Percentiles rank a stretch among this genome's conserved stretches.
Conservation (phyloP, 2,329 filamentous ascomycete genomes). For the Dothideomycetidae sp. region DNA sequence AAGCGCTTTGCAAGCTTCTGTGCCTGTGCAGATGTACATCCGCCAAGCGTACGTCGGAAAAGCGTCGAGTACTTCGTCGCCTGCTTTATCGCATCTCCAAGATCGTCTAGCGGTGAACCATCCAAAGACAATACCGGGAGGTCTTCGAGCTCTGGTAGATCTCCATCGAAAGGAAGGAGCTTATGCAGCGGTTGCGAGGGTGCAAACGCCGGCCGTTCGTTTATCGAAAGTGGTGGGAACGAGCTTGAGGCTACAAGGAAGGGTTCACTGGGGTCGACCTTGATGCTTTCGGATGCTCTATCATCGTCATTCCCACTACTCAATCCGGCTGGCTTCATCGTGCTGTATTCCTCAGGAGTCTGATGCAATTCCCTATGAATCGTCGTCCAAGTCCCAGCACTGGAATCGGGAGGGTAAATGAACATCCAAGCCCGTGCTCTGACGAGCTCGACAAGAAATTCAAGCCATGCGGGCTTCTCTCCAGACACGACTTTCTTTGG, state of each 20-base stretch:
- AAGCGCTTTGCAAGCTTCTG: slow-evolving; percentile 21
- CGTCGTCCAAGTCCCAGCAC: slow-evolving; percentile 51
- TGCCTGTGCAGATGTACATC: slow-evolving; percentile 37
- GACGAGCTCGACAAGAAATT: slow-evolving; percentile 63
- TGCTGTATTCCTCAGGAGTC: slow-evolving; percentile 50
- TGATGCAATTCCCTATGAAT: slow-evolving; percentile 64
- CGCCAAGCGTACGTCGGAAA: slow-evolving; percentile 54
- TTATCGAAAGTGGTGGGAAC: slow-evolving; percentile 25
- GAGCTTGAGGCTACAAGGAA: slow-evolving; percentile 23
- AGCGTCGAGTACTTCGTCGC: slow-evolving; percentile 39
- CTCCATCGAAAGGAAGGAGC: slow-evolving; percentile 33
- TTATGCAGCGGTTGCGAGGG: slow-evolving; percentile 30
- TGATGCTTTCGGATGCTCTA: slow-evolving; percentile 2
- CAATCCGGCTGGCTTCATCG: slow-evolving; percentile 5
- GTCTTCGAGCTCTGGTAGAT: slow-evolving; percentile 33
- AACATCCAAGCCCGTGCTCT: slow-evolving; percentile 63
- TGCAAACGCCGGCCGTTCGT: slow-evolving; percentile 37
- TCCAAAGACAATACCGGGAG: slow-evolving; percentile 51
- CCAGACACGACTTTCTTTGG: slow-evolving; percentile 47
- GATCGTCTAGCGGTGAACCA: slow-evolving; percentile 35
- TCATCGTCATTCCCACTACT: slow-evolving; percentile 3
- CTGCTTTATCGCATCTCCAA: slow-evolving; percentile 27
- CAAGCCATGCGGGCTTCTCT: slow-evolving; percentile 60
- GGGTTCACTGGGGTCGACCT: slow-evolving; percentile 17
- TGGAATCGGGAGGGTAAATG: slow-evolving; percentile 53